Base-by-base conservation (phyloP, 208 protist genomes). In the Wallacemonas collosoma region DNA sequence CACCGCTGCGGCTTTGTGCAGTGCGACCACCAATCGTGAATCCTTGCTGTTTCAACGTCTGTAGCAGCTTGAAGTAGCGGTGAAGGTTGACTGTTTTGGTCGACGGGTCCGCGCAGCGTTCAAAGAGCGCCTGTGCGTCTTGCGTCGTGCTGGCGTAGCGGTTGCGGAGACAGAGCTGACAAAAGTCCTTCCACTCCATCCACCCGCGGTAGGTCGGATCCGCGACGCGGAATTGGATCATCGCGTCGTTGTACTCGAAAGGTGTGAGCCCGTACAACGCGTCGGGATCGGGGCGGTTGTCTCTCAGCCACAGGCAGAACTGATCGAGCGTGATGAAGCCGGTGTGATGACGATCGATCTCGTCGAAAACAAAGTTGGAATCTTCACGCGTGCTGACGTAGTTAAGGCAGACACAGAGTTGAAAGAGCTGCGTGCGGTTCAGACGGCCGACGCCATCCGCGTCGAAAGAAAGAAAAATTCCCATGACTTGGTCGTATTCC, bases 401-500 rank as follows among this genome's bases (percentile, higher is more conserved):
- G 65, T 86, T 82, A 2, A 86, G 56, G 26, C 9, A 80, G n/a
- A 75, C 53, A 4, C 36, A 48, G 17, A 86, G 60, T 40, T 66
- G 26, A 60, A 70, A 56, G 2, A 85, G 26, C 47, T 82, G 54
- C 15, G 4, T 1, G 17, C 64, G 40, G 26, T 67, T 75, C 3
- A 87, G 64, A 43, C 54, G 57, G 3, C 76, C 76, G 12, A 15
- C 51, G 7, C 67, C 56, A 3, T 72, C 62, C 9, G 53, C 66
- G 54, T 85, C 76, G 64, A 82, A 80, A 14, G 41, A 43, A 4
- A 88, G 48, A 54, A 88, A 88, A 45, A 83, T 71, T n/a, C 69
- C 57, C 75, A 85, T 76, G 39, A 85, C 51, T n/a, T 88, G 80
- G 43, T 88, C 79, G 63, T 85, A 88, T 68, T 85, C 83, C 15